Evolutionary conservation across 345 rosid genomes (phyloP).

Genomic region (Gossypium arboreum): DNA sequence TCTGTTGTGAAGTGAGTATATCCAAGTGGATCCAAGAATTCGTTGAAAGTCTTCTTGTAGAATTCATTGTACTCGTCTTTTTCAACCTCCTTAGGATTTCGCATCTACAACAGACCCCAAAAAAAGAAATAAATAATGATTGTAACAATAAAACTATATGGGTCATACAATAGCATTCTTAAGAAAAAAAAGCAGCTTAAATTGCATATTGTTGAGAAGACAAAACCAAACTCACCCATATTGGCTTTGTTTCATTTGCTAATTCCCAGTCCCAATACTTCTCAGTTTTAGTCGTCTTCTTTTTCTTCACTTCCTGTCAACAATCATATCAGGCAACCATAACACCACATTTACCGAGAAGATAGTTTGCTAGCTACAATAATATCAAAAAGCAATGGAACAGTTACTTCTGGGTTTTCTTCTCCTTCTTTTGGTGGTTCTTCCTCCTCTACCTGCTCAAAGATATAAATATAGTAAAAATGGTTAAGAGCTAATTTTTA

Average conservation of each 20-base stretch:
- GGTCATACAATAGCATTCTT: not conserved
- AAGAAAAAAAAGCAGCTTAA: not conserved
- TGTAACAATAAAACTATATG: not conserved
- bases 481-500: not conserved
- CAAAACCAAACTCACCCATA: conserved; percentile 65
- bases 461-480: conserved; percentile 7
- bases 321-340: conserved; percentile 18
- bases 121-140: conserved; percentile 10
- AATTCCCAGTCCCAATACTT: conserved; percentile 99
- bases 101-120: conserved; percentile 50
- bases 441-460: conserved; percentile 84
- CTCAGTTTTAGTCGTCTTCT: conserved; percentile 83
- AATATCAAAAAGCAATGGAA: not conserved
- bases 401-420: conserved; percentile 52
- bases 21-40: conserved; percentile 87
- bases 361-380: not conserved
- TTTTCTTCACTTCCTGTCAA: conserved; percentile 71
- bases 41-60: conserved; percentile 90
- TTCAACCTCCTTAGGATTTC: conserved; percentile 70
- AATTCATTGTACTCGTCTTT: conserved; percentile 86
- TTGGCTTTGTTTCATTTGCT: conserved; percentile 90
- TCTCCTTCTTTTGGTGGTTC: conserved; percentile 82
- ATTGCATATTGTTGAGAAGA: not conserved
- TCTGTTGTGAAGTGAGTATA: conserved; percentile 88
- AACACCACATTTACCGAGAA: not conserved